A percentile compares a stretch with the other conserved stretches of the same genome.
Conservation (phyloP, 257 asterid genomes). For the Rauvolfia tetraphylla region DNA sequence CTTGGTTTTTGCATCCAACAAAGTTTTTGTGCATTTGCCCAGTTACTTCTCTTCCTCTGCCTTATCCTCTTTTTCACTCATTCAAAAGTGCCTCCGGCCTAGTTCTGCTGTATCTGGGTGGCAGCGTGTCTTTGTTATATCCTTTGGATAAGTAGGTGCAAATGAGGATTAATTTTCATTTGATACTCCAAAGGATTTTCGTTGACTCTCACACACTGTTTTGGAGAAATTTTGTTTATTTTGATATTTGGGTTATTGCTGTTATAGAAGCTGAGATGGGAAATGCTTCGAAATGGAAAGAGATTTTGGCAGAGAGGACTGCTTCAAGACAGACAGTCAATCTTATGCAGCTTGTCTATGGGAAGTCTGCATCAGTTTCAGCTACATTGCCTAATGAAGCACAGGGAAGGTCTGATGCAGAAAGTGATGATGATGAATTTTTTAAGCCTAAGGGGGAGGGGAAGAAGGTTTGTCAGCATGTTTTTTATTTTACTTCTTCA, state of each 20-base stretch:
- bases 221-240: neutral
- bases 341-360: constrained; percentile 91
- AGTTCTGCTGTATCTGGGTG: neutral
- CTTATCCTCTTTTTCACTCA: neutral
- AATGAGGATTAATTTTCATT: neutral
- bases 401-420: constrained; percentile 37
- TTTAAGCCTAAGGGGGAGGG: constrained; percentile 87
- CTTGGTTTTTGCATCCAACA: neutral
- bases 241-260: constrained; percentile 18
- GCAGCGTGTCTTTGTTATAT: neutral
- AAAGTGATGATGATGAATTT: constrained; percentile 76
- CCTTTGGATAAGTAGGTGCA: neutral
- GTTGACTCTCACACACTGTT: too few relatives aligned
- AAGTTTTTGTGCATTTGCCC: neutral
- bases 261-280: constrained; percentile 57
- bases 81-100: neutral
- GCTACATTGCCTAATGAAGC: constrained; percentile 26
- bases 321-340: constrained; percentile 50
- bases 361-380: constrained; percentile 47
- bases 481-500: neutral
- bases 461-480: constrained; percentile 50
- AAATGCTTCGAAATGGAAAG: constrained; percentile 83
- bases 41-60: neutral
- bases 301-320: constrained; percentile 63
- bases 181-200: neutral